Evolutionary conservation across 306 rosid species (phyloP).

Genomic region (Lathyrus sativus): DNA sequence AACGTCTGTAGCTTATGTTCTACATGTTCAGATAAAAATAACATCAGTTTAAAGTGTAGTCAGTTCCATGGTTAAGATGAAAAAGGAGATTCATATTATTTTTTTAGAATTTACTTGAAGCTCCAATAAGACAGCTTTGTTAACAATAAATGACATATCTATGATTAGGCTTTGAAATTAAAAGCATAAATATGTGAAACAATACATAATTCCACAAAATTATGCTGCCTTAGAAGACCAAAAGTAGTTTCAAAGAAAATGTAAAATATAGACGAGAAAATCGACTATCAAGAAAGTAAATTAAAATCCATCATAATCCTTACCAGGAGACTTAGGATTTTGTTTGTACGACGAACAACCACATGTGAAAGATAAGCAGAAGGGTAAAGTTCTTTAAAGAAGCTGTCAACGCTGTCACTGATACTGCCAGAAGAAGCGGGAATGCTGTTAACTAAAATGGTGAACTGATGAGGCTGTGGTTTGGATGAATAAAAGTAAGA

Average conservation of each 20-base stretch:
- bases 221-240: slow-evolving; percentile 1
- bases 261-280: slow-evolving; percentile 15
- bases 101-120: too few relatives aligned
- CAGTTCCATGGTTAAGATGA: too few relatives aligned
- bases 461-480: slow-evolving; percentile 92
- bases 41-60: too few relatives aligned
- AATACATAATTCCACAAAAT: neutral
- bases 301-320: slow-evolving; percentile 40
- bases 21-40: too few relatives aligned
- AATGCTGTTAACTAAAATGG: slow-evolving; percentile 75
- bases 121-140: too few relatives aligned
- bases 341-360: slow-evolving; percentile 69
- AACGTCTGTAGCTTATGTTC: too few relatives aligned
- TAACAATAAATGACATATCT: too few relatives aligned
- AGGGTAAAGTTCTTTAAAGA: slow-evolving; percentile 77
- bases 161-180: too few relatives aligned
- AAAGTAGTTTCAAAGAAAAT: slow-evolving; percentile 8
- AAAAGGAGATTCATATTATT: too few relatives aligned
- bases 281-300: slow-evolving; percentile 26
- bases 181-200: neutral
- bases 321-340: slow-evolving; percentile 66
- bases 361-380: slow-evolving; percentile 72
- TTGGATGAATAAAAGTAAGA: slow-evolving; percentile 76
- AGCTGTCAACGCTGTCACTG: slow-evolving; percentile 65
- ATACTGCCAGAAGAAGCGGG: slow-evolving; percentile 61